Conservation (phyloP, 345 rosid species). For the Corchorus olitorius region DNA sequence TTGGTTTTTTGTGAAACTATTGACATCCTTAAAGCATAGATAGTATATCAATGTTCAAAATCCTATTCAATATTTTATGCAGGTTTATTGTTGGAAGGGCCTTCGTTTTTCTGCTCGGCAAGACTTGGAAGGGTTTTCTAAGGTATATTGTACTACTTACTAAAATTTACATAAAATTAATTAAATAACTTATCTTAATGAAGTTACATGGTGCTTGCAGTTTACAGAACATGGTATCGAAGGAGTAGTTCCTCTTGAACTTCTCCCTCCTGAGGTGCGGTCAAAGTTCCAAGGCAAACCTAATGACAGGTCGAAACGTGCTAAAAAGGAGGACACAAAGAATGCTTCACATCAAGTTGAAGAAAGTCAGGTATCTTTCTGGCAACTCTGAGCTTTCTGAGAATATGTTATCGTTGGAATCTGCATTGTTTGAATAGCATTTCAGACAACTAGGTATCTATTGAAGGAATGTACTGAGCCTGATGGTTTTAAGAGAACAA, state of each 20-base stretch:
- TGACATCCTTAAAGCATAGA: background rate
- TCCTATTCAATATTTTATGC: conserved; percentile 20
- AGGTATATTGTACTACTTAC: conserved; percentile 44
- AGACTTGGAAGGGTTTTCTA: conserved; percentile 95
- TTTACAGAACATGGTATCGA: conserved; percentile 92
- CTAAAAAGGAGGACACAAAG: conserved; percentile 82
- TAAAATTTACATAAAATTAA: background rate
- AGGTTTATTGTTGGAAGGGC: conserved; percentile 99
- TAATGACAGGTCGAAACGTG: conserved; percentile 85
- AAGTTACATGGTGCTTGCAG: conserved; percentile 45
- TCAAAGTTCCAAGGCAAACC: conserved; percentile 88
- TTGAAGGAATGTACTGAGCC: background rate
- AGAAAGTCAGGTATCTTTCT: conserved; percentile 58
- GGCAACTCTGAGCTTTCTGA: conserved; percentile 11
- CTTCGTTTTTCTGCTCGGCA: conserved; percentile 93
- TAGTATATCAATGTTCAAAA: background rate
- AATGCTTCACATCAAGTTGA: conserved; percentile 54
- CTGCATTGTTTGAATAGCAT: background rate
- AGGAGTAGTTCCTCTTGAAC: conserved; percentile 94
- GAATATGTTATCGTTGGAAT: background rate
- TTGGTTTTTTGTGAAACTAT: background rate
- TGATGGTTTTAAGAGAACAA: background rate
- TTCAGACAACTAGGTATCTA: background rate
- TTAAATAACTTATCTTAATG: conserved; percentile 11
- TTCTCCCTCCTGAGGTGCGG: conserved; percentile 71